Conservation (phyloP, 345 rosid genomes). For the Hibiscus tridactylites region DNA sequence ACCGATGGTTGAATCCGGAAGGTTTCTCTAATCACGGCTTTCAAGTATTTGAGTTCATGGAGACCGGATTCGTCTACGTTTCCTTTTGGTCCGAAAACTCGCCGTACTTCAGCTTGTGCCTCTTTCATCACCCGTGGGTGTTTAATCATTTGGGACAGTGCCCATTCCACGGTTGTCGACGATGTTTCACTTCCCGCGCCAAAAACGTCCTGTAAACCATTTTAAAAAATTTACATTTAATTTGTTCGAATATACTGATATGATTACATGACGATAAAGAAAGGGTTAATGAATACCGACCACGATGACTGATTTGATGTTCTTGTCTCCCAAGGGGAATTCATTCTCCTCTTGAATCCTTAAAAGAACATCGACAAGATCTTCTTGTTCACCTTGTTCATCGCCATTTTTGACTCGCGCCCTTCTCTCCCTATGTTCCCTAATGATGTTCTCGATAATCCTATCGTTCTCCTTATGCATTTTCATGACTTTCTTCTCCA, state of each 20-base stretch:
- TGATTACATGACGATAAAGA: too few relatives aligned
- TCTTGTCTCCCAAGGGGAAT: neutral
- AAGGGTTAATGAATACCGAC: too few relatives aligned
- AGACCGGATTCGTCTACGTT: constrained; percentile 10
- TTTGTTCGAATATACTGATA: too few relatives aligned
- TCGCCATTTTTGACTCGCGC: neutral
- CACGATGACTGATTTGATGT: constrained; percentile 4
- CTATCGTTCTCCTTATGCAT: neutral
- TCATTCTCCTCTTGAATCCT: constrained; percentile 3
- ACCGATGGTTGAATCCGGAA: constrained; percentile 24
- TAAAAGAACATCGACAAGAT: constrained; percentile 2
- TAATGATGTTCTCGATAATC: neutral
- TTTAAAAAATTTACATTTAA: too few relatives aligned
- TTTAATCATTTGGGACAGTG: constrained; percentile 4
- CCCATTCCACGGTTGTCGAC: constrained; percentile 18
- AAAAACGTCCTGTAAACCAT: constrained; percentile 17
- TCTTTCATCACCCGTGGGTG: constrained; percentile 20
- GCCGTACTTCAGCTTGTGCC: constrained; percentile 28
- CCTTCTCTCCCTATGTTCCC: neutral
- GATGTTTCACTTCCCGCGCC: constrained; percentile 30
- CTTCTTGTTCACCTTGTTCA: neutral
- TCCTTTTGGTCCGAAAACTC: constrained; percentile 9
- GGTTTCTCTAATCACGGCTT: constrained; percentile 23
- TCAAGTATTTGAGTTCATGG: constrained; percentile 14
- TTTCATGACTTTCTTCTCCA: neutral